A percentile compares a stretch with the other conserved stretches of the same genome.
These are phyloP conservation scores for Russula abietina DNA, from an alignment of 768 basidiomycete genomes.

Conservation along the genomic window DNA sequence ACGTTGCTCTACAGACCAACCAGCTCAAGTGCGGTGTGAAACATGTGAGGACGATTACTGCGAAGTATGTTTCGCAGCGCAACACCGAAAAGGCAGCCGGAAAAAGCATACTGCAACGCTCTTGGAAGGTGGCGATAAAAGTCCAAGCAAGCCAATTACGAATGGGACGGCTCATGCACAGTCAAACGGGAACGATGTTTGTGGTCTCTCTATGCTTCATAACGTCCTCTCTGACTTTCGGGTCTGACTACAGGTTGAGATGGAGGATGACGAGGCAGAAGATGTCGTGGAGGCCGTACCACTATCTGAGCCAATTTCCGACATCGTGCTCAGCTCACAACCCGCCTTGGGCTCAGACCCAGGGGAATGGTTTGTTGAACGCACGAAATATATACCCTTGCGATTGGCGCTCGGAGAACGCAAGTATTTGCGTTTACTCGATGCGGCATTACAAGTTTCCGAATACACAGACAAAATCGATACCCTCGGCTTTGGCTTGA, in stretches of 20 bases:
- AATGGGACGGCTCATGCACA: conserved; percentile 27
- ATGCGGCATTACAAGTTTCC: conserved; percentile 77
- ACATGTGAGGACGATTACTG: conserved; percentile 70
- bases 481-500: conserved; percentile 67
- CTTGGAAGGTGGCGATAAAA: conserved; percentile 29
- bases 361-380: conserved; percentile 82
- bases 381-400: conserved; percentile 74
- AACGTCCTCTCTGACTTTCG: conserved; percentile 11
- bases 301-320: conserved; percentile 28
- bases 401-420: conserved; percentile 71
- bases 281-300: conserved; percentile 33
- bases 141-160: conserved; percentile 24
- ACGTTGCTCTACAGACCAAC: conserved; percentile 54
- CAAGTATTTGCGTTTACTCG: conserved; percentile 78
- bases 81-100: conserved; percentile 76
- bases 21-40: conserved; percentile 68
- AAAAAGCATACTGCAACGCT: conserved; percentile 55
- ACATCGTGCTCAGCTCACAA: conserved; percentile 45
- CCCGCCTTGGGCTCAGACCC: conserved; percentile 55
- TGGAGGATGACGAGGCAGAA: conserved; percentile 36
- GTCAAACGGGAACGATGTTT: conserved; percentile 23
- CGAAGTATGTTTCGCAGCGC: conserved; percentile 80
- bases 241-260: conserved; percentile 33
- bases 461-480: conserved; percentile 92
- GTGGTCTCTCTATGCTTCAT: conserved; percentile 14